These are phyloP conservation scores for Dendrothele bispora DNA, from an alignment of 768 basidiomycete species.

Conservation along the genomic window DNA sequence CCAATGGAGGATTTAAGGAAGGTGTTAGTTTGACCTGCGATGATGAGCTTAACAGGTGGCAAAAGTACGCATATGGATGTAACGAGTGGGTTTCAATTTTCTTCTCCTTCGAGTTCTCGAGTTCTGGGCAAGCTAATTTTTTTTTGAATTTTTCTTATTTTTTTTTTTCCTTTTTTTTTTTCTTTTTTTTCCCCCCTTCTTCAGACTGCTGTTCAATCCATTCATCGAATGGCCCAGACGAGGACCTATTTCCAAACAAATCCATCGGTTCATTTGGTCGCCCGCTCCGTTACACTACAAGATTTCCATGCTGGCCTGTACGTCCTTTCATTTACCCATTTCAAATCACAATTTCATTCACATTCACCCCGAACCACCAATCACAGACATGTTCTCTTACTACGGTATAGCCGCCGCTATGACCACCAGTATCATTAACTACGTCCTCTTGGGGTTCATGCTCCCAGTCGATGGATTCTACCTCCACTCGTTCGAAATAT, in stretches of 20 bases:
- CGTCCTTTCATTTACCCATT: too few relatives aligned
- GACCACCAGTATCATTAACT: slow-evolving; percentile 47
- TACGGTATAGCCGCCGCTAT: slow-evolving; percentile 52
- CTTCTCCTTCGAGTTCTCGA: slow-evolving; percentile 52
- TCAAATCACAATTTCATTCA: too few relatives aligned
- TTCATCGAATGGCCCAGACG: slow-evolving; percentile 70
- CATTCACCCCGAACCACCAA: too few relatives aligned
- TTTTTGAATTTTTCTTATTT: not conserved
- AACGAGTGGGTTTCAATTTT: slow-evolving; percentile 53
- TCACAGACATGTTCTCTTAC: slow-evolving; percentile 55
- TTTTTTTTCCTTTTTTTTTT: slow-evolving; percentile 30
- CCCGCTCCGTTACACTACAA: slow-evolving; percentile 80
- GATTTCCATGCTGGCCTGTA: slow-evolving; percentile 72
- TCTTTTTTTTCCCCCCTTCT: slow-evolving; percentile 21
- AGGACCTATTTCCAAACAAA: slow-evolving; percentile 76
- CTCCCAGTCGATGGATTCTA: slow-evolving; percentile 52
- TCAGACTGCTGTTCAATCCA: slow-evolving; percentile 80
- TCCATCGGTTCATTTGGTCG: slow-evolving; percentile 78
- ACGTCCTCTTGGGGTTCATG: slow-evolving; percentile 48
- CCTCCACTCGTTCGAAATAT: slow-evolving; percentile 57
- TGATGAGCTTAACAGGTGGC: slow-evolving; percentile 90
- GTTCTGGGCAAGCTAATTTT: slow-evolving; percentile 36
- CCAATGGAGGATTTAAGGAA: slow-evolving; percentile 84
- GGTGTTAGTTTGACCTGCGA: slow-evolving; percentile 87
- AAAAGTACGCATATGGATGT: slow-evolving; percentile 70